These are phyloP conservation scores for Aspergillus coremiiformis DNA, from an alignment of 495 filamentous ascomycete species.

Conservation along the genomic window DNA sequence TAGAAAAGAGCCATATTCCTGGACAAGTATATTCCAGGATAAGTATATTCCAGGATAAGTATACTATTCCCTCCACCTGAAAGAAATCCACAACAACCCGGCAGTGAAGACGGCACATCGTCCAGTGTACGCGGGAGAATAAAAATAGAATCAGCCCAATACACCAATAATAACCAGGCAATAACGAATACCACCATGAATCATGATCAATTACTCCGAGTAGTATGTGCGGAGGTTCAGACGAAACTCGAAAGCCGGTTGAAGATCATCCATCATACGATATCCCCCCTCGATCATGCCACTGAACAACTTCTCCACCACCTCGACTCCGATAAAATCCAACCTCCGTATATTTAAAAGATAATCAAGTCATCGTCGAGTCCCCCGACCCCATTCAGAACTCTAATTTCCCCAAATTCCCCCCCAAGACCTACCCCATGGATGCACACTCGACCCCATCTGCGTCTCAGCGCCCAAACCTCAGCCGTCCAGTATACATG, in stretches of 20 bases:
- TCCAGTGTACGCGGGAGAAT: too few relatives aligned
- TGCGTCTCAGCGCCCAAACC: not conserved
- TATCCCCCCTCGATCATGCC: not conserved
- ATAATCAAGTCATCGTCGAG: not conserved
- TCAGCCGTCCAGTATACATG: not conserved
- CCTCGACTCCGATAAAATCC: not conserved
- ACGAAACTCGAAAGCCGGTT: not conserved
- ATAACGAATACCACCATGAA: not conserved
- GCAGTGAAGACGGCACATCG: too few relatives aligned
- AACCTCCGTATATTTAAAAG: not conserved
- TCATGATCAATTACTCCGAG: not conserved
- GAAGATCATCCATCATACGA: slow-evolving; percentile 1
- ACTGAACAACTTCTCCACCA: not conserved
- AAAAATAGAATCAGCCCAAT: not conserved
- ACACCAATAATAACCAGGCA: not conserved
- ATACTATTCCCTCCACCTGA: too few relatives aligned
- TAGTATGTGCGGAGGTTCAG: not conserved
- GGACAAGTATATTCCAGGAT: too few relatives aligned
- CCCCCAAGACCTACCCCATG: not conserved
- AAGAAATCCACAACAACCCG: too few relatives aligned
- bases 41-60: too few relatives aligned
- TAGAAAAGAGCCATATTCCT: too few relatives aligned
- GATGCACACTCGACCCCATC: not conserved
- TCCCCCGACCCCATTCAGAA: not conserved
- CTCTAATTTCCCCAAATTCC: not conserved